Base-by-base conservation (phyloP, 805 yeast species). In the Yarrowia porcina region DNA sequence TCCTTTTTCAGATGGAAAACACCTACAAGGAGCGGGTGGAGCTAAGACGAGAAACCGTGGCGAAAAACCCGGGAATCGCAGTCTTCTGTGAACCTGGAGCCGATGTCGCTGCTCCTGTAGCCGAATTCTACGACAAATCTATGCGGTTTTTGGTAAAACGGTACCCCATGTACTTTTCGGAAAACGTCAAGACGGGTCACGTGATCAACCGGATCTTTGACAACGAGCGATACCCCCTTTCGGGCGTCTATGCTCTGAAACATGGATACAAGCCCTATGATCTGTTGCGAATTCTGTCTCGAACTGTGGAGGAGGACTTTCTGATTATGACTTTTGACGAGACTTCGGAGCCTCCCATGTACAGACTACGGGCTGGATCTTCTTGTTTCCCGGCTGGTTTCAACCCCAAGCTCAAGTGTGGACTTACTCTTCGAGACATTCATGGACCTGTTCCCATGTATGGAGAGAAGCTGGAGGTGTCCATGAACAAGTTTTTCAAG, bases 371-470 rank as follows among this genome's bases (percentile, higher is more conserved):
- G 60, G 85, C 84, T 0, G 83, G 84, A 8, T 74, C 81, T 3
- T 80, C 85, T 23, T 83, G 85, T 8, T 86, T 86, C 67, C 90
- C 93, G 1, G 83, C 87, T 1, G 93, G 93, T 1, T 88, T 88
- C 72, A 83, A 84, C 69, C 92, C 93, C 4, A 72, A 78, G 4
- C 73, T 70, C 10, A 80, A 82, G 66, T 77, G 82, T 65, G 76
- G 84, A 68, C 73, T 77, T 67, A 84, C 87, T 1, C 73, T 88
- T 39, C 81, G 88, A 0, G 75, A 71, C 50, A 81, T 88, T 64
- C 96, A 88, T 69, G 80, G 74, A 2, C 92, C 92, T 0, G 92
- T 88, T 1, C 96, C 94, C 0, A 82, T 81, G 64, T 88, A 88
- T 68, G 72, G 76, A 60, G 73, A 80, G 20, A 80, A 83, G 66